These are phyloP conservation scores for Mycena sanguinolenta DNA, from an alignment of 768 basidiomycete species.

Conservation along the genomic window DNA sequence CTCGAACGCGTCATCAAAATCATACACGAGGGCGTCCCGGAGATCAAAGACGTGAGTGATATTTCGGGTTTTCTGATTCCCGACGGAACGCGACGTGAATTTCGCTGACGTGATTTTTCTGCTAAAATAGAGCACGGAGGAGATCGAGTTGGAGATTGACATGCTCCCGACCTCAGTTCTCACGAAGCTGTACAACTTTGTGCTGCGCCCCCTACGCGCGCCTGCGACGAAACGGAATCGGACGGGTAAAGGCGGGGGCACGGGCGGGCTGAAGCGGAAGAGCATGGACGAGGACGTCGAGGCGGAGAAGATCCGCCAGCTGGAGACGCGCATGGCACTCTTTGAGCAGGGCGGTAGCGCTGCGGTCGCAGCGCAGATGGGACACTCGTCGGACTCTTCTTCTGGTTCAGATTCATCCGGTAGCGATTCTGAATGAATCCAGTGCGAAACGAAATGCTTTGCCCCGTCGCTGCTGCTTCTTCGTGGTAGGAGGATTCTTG, in stretches of 20 bases:
- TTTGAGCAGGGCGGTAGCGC: constrained; percentile 76
- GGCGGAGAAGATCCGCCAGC: constrained; percentile 91
- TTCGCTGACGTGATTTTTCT: constrained; percentile 34
- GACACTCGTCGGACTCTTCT: constrained; percentile 84
- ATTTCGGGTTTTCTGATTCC: constrained; percentile 3
- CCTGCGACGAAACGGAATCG: constrained; percentile 75
- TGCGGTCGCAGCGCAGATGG: constrained; percentile 52
- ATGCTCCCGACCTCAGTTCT: constrained; percentile 87
- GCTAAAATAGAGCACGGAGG: constrained; percentile 87
- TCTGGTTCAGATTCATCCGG: constrained; percentile 84
- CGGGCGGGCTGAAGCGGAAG: constrained; percentile 92
- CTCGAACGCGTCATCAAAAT: constrained; percentile 94
- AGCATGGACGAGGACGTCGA: constrained; percentile 98
- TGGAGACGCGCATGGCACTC: constrained; percentile 89
- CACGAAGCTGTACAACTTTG: constrained; percentile 95
- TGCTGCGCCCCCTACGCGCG: constrained; percentile 82
- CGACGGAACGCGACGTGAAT: constrained; percentile 29
- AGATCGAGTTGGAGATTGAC: constrained; percentile 99
- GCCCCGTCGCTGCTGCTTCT: constrained; percentile 14
- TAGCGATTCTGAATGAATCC: constrained; percentile 82
- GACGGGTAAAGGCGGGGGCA: constrained; percentile 83
- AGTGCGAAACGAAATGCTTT: constrained; percentile 29
- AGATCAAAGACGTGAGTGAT: constrained; percentile 87
- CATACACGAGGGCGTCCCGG: constrained; percentile 94
- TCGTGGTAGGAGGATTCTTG: constrained; percentile 38